Evolutionary conservation across 768 basidiomycete genomes (phyloP).

Genomic region (Pleurotus salmoneostramineus): DNA sequence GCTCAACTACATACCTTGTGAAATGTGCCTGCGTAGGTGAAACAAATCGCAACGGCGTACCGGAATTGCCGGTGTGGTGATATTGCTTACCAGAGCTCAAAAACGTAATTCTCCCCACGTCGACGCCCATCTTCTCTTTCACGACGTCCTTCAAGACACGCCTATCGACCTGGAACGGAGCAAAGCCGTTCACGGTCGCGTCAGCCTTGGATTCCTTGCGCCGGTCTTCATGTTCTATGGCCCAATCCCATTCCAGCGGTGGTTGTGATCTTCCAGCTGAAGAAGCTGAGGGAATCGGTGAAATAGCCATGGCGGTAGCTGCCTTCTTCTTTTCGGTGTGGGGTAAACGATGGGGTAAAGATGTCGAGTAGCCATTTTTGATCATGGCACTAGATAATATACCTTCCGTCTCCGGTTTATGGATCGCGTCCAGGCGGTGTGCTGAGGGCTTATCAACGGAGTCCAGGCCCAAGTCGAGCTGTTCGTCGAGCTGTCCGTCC

Average conservation of each 20-base stretch:
- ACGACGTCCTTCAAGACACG: slow-evolving; percentile 74
- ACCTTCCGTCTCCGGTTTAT: not conserved
- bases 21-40: slow-evolving; percentile 59
- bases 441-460: slow-evolving; percentile 4
- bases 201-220: slow-evolving; percentile 62
- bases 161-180: slow-evolving; percentile 75
- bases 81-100: slow-evolving; percentile 61
- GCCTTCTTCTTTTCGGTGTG: slow-evolving; percentile 1
- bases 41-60: slow-evolving; percentile 6
- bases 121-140: slow-evolving; percentile 59
- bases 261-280: slow-evolving; percentile 8
- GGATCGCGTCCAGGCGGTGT: slow-evolving; percentile 5
- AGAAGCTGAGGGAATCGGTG: slow-evolving; percentile 7
- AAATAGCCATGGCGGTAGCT: slow-evolving; percentile 7
- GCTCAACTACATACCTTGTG: slow-evolving; percentile 53
- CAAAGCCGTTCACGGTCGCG: slow-evolving; percentile 52
- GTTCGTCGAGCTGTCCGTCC: not conserved
- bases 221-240: slow-evolving; percentile 67
- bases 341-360: not conserved
- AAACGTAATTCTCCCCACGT: slow-evolving; percentile 70
- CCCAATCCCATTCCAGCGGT: slow-evolving; percentile 65
- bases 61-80: not conserved
- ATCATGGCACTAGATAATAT: slow-evolving; percentile 1
- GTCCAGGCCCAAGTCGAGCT: slow-evolving; percentile 4
- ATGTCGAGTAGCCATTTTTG: not conserved